Percentiles rank a stretch among this genome's conserved stretches.
phyloP scores from a whole-genome alignment of 1,284 basidiomycete genomes.

The Bondarzewia mesenterica region DNA sequence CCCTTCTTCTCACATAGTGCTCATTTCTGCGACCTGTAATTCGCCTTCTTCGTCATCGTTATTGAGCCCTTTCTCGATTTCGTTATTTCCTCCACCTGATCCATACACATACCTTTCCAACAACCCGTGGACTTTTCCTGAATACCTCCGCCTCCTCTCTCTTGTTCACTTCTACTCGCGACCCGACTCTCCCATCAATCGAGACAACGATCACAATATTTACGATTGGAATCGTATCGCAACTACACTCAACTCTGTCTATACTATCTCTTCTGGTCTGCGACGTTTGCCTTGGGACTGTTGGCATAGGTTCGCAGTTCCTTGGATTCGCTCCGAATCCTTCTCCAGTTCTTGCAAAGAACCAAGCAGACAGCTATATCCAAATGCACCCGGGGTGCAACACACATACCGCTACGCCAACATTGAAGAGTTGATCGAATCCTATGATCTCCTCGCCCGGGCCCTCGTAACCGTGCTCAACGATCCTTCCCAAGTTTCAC shows the following conservation, averaged over 20 bases:
- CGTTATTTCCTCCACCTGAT: conserved; percentile 7
- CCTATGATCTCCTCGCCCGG: conserved; percentile 3
- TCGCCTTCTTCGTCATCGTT: neutral
- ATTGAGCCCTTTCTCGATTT: neutral
- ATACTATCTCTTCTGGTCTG: neutral
- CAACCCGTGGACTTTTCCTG: conserved; percentile 11
- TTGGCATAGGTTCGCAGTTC: conserved; percentile 12
- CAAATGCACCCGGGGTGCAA: conserved; percentile 12
- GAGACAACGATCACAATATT: neutral
- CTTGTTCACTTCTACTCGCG: conserved; percentile 1
- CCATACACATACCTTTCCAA: conserved; percentile 8
- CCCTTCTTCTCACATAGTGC: conserved; percentile 1
- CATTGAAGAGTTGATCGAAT: conserved; percentile 8
- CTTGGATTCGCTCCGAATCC: conserved; percentile 9
- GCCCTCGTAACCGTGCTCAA: neutral
- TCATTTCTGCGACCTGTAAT: neutral
- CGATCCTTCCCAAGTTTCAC: neutral
- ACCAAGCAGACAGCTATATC: neutral
- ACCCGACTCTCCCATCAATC: neutral
- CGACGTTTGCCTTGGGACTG: conserved; percentile 12
- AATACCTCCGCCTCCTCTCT: conserved; percentile 11
- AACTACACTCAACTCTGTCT: conserved; percentile 3
- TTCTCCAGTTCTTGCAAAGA: too few relatives aligned
- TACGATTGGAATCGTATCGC: conserved; percentile 9
- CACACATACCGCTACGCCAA: conserved; percentile 8